Evolutionary conservation across 2,329 filamentous ascomycete species (phyloP).

Genomic region (Aspergillus texensis): DNA sequence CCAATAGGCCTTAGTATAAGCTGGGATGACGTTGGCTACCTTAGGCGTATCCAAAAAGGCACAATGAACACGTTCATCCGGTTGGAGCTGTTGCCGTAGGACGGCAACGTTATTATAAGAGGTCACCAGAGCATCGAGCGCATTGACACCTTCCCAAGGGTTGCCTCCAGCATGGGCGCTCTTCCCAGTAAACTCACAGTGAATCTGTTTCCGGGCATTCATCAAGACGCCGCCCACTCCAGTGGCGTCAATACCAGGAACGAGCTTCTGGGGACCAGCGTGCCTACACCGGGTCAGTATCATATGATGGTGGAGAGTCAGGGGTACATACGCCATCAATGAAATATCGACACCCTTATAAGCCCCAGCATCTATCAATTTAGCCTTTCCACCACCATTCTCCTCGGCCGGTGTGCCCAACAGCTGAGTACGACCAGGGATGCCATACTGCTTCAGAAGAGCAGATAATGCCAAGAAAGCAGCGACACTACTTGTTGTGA

Average conservation of each 20-base stretch:
- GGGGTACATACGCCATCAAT: conserved; percentile 44
- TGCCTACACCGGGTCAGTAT: conserved; percentile 23
- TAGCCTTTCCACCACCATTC: conserved; percentile 42
- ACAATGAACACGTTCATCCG: conserved; percentile 56
- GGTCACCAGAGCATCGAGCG: conserved; percentile 58
- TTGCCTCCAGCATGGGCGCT: conserved; percentile 60
- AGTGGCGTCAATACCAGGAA: conserved; percentile 20
- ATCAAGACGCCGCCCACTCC: conserved; percentile 33
- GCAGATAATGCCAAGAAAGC: conserved; percentile 51
- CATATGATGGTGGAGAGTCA: background rate
- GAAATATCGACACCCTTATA: conserved; percentile 44
- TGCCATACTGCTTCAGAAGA: conserved; percentile 43
- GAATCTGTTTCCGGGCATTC: conserved; percentile 39
- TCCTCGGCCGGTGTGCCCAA: conserved; percentile 46
- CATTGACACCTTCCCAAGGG: conserved; percentile 64
- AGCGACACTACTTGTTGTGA: conserved; percentile 38
- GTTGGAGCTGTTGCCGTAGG: conserved; percentile 59
- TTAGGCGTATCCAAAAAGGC: conserved; percentile 58
- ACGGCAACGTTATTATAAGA: conserved; percentile 51
- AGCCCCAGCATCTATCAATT: conserved; percentile 49
- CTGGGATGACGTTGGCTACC: conserved; percentile 61
- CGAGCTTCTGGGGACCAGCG: conserved; percentile 30
- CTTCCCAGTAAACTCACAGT: conserved; percentile 51
- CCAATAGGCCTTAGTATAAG: conserved; percentile 50
- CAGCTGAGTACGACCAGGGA: conserved; percentile 42